Evolutionary conservation across 163 green algal genomes (phyloP).

Genomic region (Scenedesmus sp.): DNA sequence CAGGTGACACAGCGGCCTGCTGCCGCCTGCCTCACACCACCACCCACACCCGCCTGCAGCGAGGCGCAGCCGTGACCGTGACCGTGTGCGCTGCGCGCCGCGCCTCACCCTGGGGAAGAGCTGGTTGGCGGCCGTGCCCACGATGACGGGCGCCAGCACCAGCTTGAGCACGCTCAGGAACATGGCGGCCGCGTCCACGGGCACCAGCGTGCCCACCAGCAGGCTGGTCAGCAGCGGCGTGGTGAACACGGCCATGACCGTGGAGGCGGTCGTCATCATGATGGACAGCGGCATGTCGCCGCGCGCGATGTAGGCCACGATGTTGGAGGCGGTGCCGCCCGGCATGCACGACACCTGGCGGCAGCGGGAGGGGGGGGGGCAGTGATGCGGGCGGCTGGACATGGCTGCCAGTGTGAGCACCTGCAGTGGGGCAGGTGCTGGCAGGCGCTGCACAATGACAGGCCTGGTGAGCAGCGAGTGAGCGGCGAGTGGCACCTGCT

Average conservation of each 20-base stretch:
- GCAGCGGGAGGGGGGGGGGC: neutral
- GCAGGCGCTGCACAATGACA: neutral
- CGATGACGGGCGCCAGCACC: slow-evolving; percentile 81
- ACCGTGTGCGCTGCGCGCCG: too few relatives aligned
- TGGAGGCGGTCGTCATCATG: slow-evolving; percentile 77
- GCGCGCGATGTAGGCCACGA: slow-evolving; percentile 81
- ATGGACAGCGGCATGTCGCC: slow-evolving; percentile 74
- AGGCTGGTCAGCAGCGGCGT: slow-evolving; percentile 72
- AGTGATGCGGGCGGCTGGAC: neutral
- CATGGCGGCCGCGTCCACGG: slow-evolving; percentile 59
- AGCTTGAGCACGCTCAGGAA: slow-evolving; percentile 72
- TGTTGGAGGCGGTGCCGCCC: slow-evolving; percentile 80
- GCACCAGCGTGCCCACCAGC: slow-evolving; percentile 43
- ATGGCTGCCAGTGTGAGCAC: neutral
- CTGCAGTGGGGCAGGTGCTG: neutral
- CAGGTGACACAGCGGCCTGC: too few relatives aligned
- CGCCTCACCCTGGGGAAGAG: slow-evolving; percentile 54
- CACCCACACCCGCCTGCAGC: neutral
- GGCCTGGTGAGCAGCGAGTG: too few relatives aligned
- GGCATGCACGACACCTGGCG: slow-evolving; percentile 67
- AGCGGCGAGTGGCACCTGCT: slow-evolving; percentile 34
- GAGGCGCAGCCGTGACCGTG: neutral
- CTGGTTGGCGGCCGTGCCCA: slow-evolving; percentile 70
- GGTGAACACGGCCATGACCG: slow-evolving; percentile 70
- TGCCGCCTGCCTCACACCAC: neutral